These are phyloP conservation scores for Trichoderma harzianum DNA, from an alignment of 2,329 filamentous ascomycete genomes.

Conservation along the genomic window DNA sequence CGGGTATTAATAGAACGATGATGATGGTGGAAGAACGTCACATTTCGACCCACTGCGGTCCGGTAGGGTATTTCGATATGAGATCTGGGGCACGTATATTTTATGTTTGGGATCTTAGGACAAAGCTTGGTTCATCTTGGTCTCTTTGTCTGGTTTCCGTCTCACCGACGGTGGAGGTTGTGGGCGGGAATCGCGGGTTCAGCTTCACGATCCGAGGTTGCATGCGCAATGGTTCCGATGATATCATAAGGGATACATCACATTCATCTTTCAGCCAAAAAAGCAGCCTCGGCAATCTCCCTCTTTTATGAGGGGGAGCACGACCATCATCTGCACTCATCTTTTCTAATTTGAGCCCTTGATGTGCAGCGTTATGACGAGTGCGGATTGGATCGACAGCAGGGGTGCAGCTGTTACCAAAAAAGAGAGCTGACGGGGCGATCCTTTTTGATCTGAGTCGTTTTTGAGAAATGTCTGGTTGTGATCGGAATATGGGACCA, in stretches of 20 bases:
- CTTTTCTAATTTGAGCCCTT: not conserved
- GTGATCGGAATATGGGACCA: not conserved
- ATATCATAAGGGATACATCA: not conserved
- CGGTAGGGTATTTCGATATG: not conserved
- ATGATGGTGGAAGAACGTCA: not conserved
- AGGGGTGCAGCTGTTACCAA: not conserved
- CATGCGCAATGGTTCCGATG: not conserved
- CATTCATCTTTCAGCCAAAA: not conserved
- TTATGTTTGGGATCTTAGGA: not conserved
- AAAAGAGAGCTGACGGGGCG: not conserved
- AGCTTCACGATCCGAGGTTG: not conserved
- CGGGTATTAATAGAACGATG: not conserved
- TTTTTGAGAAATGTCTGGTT: not conserved
- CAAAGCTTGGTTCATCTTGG: accelerated
- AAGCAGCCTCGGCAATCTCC: not conserved
- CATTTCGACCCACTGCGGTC: not conserved
- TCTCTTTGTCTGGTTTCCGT: not conserved
- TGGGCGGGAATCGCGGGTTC: not conserved
- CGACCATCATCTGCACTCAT: not conserved
- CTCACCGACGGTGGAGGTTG: not conserved
- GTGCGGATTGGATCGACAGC: not conserved
- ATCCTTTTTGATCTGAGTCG: not conserved
- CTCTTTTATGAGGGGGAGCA: not conserved
- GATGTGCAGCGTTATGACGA: not conserved
- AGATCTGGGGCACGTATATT: not conserved